These are phyloP conservation scores for Monotropa hypopitys DNA, from an alignment of 179 eudicot genomes.

Conservation along the genomic window DNA sequence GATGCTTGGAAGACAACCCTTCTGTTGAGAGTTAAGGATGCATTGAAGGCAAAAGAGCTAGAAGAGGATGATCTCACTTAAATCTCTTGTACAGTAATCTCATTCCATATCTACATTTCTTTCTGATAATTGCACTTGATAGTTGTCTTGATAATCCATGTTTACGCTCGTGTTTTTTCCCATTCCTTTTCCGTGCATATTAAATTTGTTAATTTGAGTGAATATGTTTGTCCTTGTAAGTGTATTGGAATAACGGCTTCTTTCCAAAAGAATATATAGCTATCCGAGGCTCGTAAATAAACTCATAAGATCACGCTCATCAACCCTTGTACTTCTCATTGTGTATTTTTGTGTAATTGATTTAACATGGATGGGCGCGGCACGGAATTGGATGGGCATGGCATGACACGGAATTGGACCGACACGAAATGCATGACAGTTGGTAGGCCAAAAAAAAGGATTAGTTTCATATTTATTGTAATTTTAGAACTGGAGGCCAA, in stretches of 20 bases:
- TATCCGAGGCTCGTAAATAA: neutral
- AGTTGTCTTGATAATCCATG: neutral
- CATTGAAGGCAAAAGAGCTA: conserved; percentile 65
- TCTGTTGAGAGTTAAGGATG: conserved; percentile 79
- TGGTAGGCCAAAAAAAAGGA: too few species aligned
- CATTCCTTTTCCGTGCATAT: neutral
- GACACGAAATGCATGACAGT: too few species aligned
- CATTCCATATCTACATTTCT: neutral
- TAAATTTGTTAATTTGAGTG: neutral
- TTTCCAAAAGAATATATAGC: neutral
- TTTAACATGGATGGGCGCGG: too few species aligned
- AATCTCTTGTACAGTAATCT: neutral
- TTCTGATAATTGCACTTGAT: conserved; percentile 5
- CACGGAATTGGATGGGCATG: too few species aligned
- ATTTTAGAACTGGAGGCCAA: too few species aligned
- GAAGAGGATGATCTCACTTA: conserved; percentile 90
- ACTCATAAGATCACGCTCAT: too few species aligned
- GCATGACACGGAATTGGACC: too few species aligned
- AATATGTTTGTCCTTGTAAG: neutral
- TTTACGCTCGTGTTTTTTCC: neutral
- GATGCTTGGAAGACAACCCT: conserved; percentile 94
- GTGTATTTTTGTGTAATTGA: too few species aligned
- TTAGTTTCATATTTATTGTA: too few species aligned
- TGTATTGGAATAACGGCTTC: neutral
- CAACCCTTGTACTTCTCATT: too few species aligned